These are phyloP conservation scores for Musa itinerans DNA, from an alignment of 176 grass and related monocot species.

Conservation along the genomic window DNA sequence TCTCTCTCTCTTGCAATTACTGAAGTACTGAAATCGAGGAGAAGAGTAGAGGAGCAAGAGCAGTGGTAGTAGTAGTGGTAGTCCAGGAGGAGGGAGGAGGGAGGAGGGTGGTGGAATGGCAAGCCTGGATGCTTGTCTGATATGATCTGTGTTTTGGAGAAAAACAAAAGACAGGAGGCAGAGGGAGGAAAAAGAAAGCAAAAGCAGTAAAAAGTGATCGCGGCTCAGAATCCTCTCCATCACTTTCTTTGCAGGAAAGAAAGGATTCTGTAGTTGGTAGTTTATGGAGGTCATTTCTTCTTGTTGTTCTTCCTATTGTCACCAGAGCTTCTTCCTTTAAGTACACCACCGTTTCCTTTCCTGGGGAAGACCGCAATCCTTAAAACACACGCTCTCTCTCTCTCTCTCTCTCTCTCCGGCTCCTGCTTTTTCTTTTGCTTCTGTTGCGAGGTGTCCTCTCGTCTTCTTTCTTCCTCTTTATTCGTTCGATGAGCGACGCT, in stretches of 20 bases:
- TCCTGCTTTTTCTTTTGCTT: constrained; percentile 26
- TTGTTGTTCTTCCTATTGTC: background rate
- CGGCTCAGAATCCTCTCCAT: constrained; percentile 18
- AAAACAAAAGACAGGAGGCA: background rate
- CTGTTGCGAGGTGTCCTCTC: constrained; percentile 49
- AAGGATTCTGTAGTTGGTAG: constrained; percentile 1
- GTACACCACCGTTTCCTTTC: constrained; percentile 48
- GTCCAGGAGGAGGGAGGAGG: background rate
- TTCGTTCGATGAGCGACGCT: constrained; percentile 25
- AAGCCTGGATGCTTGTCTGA: constrained; percentile 3
- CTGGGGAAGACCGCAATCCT: constrained; percentile 26
- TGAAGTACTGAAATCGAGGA: background rate
- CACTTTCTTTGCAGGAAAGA: constrained; percentile 15
- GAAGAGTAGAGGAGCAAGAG: background rate
- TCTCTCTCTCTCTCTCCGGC: constrained; percentile 23
- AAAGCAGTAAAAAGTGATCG: constrained; percentile 6
- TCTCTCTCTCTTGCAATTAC: background rate
- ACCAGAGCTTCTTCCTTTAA: constrained; percentile 20
- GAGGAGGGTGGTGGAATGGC: background rate
- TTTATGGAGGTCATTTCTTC: background rate
- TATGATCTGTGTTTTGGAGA: background rate
- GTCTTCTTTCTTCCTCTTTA: constrained; percentile 35
- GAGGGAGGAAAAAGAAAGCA: background rate
- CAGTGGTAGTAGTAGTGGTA: no score
- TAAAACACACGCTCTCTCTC: constrained; percentile 1